A percentile compares a stretch with the other conserved stretches of the same genome.
phyloP scores from a whole-genome alignment of 176 grass and related monocot genomes.

The Neostapfia colusana region DNA sequence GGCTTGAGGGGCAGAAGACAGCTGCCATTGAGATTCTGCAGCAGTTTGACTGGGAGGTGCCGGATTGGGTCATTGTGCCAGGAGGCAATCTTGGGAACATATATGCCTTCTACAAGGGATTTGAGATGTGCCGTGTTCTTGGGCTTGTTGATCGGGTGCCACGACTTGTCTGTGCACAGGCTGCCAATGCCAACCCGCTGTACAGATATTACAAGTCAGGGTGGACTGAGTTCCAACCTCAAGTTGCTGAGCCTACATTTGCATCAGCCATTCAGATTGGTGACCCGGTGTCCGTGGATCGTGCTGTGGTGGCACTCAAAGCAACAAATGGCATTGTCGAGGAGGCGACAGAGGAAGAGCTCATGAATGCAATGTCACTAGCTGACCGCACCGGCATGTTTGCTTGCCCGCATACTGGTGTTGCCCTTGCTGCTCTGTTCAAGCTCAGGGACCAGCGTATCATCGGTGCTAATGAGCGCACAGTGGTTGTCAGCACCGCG shows the following conservation, averaged over 20 bases:
- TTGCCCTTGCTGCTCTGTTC: conserved; percentile 74
- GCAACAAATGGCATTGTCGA: conserved; percentile 78
- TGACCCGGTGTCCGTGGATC: conserved; percentile 77
- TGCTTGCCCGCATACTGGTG: conserved; percentile 90
- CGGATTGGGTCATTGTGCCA: conserved; percentile 84
- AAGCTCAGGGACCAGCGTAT: conserved; percentile 69
- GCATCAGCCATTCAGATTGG: conserved; percentile 88
- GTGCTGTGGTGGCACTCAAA: conserved; percentile 64
- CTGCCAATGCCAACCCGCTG: conserved; percentile 79
- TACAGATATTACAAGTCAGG: conserved; percentile 84
- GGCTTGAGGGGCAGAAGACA: conserved; percentile 87
- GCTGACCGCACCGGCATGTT: conserved; percentile 96
- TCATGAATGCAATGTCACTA: conserved; percentile 94
- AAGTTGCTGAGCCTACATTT: conserved; percentile 64
- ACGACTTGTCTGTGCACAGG: conserved; percentile 78
- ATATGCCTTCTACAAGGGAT: conserved; percentile 97
- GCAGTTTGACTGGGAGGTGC: conserved; percentile 98
- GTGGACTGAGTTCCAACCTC: conserved; percentile 69
- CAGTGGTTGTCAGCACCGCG: conserved; percentile 81
- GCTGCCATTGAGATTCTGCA: conserved; percentile 94
- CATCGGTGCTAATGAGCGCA: conserved; percentile 73
- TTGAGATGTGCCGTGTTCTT: conserved; percentile 87
- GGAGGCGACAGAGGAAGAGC: conserved; percentile 88
- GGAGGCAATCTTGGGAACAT: conserved; percentile 93
- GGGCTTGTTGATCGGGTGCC: conserved; percentile 79